A percentile compares a stretch with the other conserved stretches of the same genome.
phyloP scores from a whole-genome alignment of 768 basidiomycete genomes.

The Dendrothele bispora region DNA sequence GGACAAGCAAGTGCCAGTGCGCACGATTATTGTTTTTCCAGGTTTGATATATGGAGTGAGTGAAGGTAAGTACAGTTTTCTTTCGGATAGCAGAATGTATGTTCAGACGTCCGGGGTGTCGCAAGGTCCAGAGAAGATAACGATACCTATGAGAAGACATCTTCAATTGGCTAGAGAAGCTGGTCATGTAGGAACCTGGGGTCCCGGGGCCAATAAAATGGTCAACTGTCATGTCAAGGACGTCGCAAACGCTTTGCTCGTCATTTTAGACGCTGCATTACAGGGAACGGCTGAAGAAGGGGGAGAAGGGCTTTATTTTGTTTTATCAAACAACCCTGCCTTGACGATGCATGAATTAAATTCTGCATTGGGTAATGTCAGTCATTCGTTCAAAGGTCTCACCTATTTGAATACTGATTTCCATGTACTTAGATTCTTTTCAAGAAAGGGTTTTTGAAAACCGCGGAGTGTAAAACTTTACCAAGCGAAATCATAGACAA shows the following conservation, averaged over 20 bases:
- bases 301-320: slow-evolving; percentile 38
- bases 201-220: slow-evolving; percentile 36
- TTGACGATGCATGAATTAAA: too few relatives aligned
- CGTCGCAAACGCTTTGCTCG: slow-evolving; percentile 30
- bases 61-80: slow-evolving; percentile 33
- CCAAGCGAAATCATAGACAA: too few relatives aligned
- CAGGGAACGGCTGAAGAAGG: slow-evolving; percentile 43
- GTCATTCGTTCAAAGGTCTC: too few relatives aligned
- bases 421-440: too few relatives aligned
- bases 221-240: slow-evolving; percentile 42
- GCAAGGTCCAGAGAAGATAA: slow-evolving; percentile 36
- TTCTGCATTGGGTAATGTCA: too few relatives aligned
- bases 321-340: too few relatives aligned
- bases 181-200: slow-evolving; percentile 43
- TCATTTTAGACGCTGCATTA: slow-evolving; percentile 38
- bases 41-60: slow-evolving; percentile 34
- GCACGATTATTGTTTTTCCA: slow-evolving; percentile 44
- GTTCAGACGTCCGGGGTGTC: background rate
- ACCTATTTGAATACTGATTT: too few relatives aligned
- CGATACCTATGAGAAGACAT: slow-evolving; percentile 36
- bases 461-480: too few relatives aligned
- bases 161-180: slow-evolving; percentile 27
- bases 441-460: too few relatives aligned
- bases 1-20: slow-evolving; percentile 37
- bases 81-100: background rate